Conservation (phyloP, 2,329 filamentous ascomycete species). For the Penicillium palitans region DNA sequence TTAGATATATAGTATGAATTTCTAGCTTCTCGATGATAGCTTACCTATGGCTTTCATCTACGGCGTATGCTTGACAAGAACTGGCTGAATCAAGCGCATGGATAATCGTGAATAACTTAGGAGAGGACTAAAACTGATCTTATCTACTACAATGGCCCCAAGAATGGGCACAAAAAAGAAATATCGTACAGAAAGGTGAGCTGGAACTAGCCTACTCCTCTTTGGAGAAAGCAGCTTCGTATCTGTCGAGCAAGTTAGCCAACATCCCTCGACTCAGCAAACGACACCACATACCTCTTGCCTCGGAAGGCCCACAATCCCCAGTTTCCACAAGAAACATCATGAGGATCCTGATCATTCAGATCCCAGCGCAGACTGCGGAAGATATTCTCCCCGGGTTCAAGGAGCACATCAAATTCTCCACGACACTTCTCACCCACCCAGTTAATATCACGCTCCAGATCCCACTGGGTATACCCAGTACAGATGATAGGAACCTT, state of each 20-base stretch:
- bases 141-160: slow-evolving; percentile 11
- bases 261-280: background rate
- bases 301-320: slow-evolving; percentile 96
- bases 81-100: background rate
- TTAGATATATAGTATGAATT: background rate
- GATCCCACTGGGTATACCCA: slow-evolving; percentile 93
- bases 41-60: background rate
- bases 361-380: slow-evolving; percentile 94
- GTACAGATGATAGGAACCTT: slow-evolving; percentile 94
- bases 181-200: slow-evolving; percentile 11
- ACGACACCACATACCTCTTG: slow-evolving; percentile 71
- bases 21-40: background rate
- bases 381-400: slow-evolving; percentile 93
- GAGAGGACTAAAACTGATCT: slow-evolving; percentile 1
- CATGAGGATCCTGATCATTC: slow-evolving; percentile 91
- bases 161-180: slow-evolving; percentile 1
- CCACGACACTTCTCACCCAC: slow-evolving; percentile 80
- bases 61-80: background rate
- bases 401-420: slow-evolving; percentile 87
- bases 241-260: slow-evolving; percentile 29
- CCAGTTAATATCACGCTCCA: slow-evolving; percentile 90
- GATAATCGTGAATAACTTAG: slow-evolving; percentile 1
- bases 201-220: slow-evolving; percentile 8
- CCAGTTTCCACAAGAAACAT: slow-evolving; percentile 95
- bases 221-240: slow-evolving; percentile 41